These are phyloP conservation scores for Thalassiosira exigua DNA, from an alignment of 352 stramenopile genomes.

Conservation along the genomic window DNA sequence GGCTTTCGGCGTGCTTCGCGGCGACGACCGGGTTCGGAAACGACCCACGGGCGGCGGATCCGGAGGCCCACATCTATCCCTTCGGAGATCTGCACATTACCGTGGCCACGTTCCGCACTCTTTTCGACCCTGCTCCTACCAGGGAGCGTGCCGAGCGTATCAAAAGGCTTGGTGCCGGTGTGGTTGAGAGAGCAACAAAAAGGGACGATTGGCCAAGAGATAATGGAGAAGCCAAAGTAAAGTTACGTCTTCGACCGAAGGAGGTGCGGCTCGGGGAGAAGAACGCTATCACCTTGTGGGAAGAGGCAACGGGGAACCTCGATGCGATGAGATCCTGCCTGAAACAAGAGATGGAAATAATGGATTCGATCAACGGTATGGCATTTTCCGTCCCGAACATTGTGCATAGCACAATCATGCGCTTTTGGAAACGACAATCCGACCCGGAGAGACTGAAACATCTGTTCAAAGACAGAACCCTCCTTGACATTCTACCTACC, in stretches of 20 bases:
- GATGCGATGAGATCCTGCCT: constrained; percentile 15
- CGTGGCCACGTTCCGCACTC: constrained; percentile 19
- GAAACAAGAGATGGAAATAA: constrained; percentile 17
- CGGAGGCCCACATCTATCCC: constrained; percentile 33
- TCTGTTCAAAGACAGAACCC: constrained; percentile 6
- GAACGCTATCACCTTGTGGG: constrained; percentile 22
- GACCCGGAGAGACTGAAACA: constrained; percentile 9
- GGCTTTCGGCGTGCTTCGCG: constrained; percentile 8
- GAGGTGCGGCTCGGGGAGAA: constrained; percentile 12
- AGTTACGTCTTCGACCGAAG: constrained; percentile 18
- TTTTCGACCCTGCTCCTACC: not conserved
- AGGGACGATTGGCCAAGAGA: constrained; percentile 15
- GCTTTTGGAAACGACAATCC: constrained; percentile 22
- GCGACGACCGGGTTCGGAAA: constrained; percentile 1
- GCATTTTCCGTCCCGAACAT: constrained; percentile 14
- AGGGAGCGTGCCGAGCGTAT: constrained; percentile 3
- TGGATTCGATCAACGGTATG: not conserved
- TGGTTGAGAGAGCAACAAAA: constrained; percentile 4
- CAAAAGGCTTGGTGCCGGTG: constrained; percentile 12
- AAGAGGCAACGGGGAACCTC: constrained; percentile 23
- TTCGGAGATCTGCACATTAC: constrained; percentile 27
- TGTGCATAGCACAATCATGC: constrained; percentile 27
- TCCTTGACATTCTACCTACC: not conserved
- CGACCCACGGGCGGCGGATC: not conserved
- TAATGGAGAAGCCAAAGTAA: not conserved